phyloP scores from a whole-genome alignment of 495 filamentous ascomycete species.

The Lepidopterella palustris region DNA sequence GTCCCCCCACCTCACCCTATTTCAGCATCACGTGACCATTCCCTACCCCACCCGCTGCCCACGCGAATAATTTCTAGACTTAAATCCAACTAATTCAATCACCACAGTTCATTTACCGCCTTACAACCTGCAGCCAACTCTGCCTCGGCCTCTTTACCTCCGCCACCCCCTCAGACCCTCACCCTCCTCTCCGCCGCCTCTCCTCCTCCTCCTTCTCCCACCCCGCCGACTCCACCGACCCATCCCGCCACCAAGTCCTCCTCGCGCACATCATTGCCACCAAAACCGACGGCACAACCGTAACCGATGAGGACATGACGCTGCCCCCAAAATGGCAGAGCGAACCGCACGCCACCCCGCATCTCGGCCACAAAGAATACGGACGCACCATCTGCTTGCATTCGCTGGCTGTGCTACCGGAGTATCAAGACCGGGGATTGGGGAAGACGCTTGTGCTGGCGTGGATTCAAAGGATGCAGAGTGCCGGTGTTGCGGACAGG shows the following conservation, averaged over 20 bases:
- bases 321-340: conserved; percentile 55
- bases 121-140: conserved; percentile 70
- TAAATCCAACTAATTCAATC: not conserved
- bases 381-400: conserved; percentile 75
- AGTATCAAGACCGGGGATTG: conserved; percentile 65
- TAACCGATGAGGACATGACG: conserved; percentile 75
- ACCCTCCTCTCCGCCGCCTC: conserved; percentile 43
- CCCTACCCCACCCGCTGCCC: not conserved
- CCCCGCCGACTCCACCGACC: conserved; percentile 42
- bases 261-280: conserved; percentile 78
- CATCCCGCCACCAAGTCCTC: conserved; percentile 55
- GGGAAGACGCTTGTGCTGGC: conserved; percentile 70
- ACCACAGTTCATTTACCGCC: conserved; percentile 70
- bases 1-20: too few species aligned
- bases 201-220: conserved; percentile 12
- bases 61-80: not conserved
- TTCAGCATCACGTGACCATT: not conserved
- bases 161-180: conserved; percentile 41
- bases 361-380: conserved; percentile 58
- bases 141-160: conserved; percentile 70
- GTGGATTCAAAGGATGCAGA: conserved; percentile 65
- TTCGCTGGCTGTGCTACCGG: conserved; percentile 70
- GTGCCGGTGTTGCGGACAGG: conserved; percentile 59
- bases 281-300: conserved; percentile 49
- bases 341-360: conserved; percentile 24